phyloP scores from a whole-genome alignment of 2,329 filamentous ascomycete species.

The Lasiodiplodia gonubiensis region DNA sequence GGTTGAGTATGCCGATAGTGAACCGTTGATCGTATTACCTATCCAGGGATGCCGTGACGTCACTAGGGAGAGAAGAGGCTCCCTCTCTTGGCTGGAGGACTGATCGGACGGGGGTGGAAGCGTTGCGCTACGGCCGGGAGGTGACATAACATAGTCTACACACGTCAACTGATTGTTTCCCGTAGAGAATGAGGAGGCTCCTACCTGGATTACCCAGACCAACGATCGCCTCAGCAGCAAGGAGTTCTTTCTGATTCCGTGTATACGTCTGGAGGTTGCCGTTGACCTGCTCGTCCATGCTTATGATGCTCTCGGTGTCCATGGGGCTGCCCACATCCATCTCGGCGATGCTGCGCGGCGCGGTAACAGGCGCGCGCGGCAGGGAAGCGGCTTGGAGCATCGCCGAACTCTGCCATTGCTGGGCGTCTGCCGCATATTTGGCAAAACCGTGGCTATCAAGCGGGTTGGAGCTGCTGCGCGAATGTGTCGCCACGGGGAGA shows the following conservation, averaged over 20 bases:
- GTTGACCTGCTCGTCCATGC: slow-evolving; percentile 43
- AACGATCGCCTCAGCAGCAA: slow-evolving; percentile 58
- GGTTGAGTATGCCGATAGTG: slow-evolving; percentile 81
- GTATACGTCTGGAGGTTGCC: slow-evolving; percentile 27
- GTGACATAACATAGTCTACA: slow-evolving; percentile 51
- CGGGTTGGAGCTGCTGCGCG: slow-evolving; percentile 38
- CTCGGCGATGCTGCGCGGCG: slow-evolving; percentile 39
- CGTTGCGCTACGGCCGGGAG: slow-evolving; percentile 41
- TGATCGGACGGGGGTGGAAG: slow-evolving; percentile 46
- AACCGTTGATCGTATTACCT: slow-evolving; percentile 82
- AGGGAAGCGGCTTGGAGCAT: slow-evolving; percentile 36
- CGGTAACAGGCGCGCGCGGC: slow-evolving; percentile 41
- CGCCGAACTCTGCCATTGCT: slow-evolving; percentile 36
- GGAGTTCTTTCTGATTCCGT: slow-evolving; percentile 45
- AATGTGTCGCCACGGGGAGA: slow-evolving; percentile 46
- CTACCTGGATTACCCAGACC: slow-evolving; percentile 56
- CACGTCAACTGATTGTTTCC: slow-evolving; percentile 28
- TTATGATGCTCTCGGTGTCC: slow-evolving; percentile 50
- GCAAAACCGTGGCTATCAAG: slow-evolving; percentile 37
- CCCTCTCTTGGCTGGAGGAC: slow-evolving; percentile 59
- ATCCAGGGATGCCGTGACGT: slow-evolving; percentile 88
- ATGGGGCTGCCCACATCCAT: slow-evolving; percentile 51
- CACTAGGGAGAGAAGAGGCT: slow-evolving; percentile 84
- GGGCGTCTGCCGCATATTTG: slow-evolving; percentile 33
- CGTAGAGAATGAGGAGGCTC: slow-evolving; percentile 29